phyloP scores from a whole-genome alignment of 306 rosid genomes.

The Senna tora region DNA sequence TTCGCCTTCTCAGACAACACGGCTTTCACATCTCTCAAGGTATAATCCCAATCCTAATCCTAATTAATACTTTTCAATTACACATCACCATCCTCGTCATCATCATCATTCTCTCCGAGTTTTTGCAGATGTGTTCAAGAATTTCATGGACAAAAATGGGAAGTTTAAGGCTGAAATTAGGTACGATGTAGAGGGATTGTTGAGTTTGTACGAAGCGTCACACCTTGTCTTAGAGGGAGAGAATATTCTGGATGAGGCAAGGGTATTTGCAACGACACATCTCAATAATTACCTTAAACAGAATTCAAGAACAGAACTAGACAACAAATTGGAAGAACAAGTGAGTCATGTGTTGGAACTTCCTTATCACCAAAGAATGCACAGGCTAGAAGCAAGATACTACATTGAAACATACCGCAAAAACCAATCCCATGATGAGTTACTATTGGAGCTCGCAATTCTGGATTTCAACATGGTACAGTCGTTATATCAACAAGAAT shows the following conservation, averaged over 20 bases:
- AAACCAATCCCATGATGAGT: slow-evolving; percentile 10
- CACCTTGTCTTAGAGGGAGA: slow-evolving; percentile 48
- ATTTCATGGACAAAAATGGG: slow-evolving; percentile 20
- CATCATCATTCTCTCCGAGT: no score
- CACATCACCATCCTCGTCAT: no score
- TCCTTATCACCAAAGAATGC: slow-evolving; percentile 41
- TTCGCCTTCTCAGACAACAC: slow-evolving; percentile 50
- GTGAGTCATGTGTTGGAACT: slow-evolving; percentile 43
- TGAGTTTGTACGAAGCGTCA: slow-evolving; percentile 52
- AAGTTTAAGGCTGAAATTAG: slow-evolving; percentile 23
- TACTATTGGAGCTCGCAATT: slow-evolving; percentile 44
- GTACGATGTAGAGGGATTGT: slow-evolving; percentile 46
- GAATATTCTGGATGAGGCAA: slow-evolving; percentile 46
- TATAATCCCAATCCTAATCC: background rate
- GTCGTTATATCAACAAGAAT: slow-evolving; percentile 34
- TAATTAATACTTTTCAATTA: no score
- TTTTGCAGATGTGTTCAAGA: slow-evolving; percentile 37
- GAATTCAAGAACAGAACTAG: background rate
- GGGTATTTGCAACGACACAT: slow-evolving; percentile 27
- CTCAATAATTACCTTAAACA: slow-evolving; percentile 30
- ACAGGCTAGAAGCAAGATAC: slow-evolving; percentile 42
- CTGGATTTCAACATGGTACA: slow-evolving; percentile 52
- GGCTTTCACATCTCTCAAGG: slow-evolving; percentile 49
- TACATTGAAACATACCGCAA: slow-evolving; percentile 37
- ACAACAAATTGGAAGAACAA: background rate